Evolutionary conservation across 768 basidiomycete species (phyloP).

Genomic region (Obba rivulosa): DNA sequence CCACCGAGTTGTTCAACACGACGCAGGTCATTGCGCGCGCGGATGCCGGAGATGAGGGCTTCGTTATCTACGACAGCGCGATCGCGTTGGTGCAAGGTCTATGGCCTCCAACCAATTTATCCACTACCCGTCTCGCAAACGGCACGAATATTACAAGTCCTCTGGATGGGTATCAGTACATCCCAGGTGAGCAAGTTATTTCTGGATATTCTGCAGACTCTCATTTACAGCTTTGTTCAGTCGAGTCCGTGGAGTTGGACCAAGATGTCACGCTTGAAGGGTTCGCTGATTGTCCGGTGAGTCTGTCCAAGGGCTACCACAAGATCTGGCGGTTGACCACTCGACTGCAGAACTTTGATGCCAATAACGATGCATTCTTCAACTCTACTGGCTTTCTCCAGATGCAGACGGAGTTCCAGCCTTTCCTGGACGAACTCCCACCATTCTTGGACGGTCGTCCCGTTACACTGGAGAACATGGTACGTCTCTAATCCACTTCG

Average conservation of each 20-base stretch:
- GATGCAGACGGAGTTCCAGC: constrained; percentile 37
- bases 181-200: constrained; percentile 33
- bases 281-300: constrained; percentile 53
- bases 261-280: constrained; percentile 64
- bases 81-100: constrained; percentile 66
- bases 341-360: constrained; percentile 14
- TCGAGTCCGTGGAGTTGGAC: constrained; percentile 58
- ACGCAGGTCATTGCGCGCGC: constrained; percentile 47
- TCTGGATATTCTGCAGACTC: neutral
- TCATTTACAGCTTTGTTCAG: constrained; percentile 23
- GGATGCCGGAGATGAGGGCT: constrained; percentile 65
- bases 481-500: constrained; percentile 21
- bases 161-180: constrained; percentile 60
- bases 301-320: constrained; percentile 8
- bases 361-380: constrained; percentile 47
- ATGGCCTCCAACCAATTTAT: constrained; percentile 44
- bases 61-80: constrained; percentile 63
- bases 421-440: constrained; percentile 44
- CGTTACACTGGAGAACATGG: constrained; percentile 55
- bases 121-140: constrained; percentile 59
- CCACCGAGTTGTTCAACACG: constrained; percentile 28
- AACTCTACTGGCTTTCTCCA: constrained; percentile 44
- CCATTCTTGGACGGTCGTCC: constrained; percentile 51
- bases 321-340: neutral
- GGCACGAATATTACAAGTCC: constrained; percentile 55